These are phyloP conservation scores for Peronospora farinosa DNA, from an alignment of 352 stramenopile genomes.

Conservation along the genomic window DNA sequence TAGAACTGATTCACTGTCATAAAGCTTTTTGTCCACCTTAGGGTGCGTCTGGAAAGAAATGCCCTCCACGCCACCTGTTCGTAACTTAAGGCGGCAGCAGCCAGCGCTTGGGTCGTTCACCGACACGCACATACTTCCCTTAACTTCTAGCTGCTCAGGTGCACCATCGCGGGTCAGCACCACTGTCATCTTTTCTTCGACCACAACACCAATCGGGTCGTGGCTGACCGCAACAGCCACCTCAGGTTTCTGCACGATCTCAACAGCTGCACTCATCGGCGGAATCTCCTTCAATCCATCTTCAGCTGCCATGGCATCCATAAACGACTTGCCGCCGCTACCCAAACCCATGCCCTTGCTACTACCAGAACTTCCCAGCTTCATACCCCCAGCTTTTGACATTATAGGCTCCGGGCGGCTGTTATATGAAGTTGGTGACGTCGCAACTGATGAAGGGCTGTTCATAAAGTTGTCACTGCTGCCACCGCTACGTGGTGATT, in stretches of 20 bases:
- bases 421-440: conserved; percentile 67
- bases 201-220: conserved; percentile 74
- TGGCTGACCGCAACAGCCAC: conserved; percentile 60
- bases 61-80: conserved; percentile 53
- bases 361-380: conserved; percentile 41
- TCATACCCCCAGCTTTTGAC: conserved; percentile 64
- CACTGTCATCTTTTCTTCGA: conserved; percentile 86
- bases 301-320: conserved; percentile 82
- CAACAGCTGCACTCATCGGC: conserved; percentile 65
- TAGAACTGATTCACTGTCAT: conserved; percentile 74
- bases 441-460: conserved; percentile 35
- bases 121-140: conserved; percentile 80
- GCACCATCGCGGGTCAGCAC: conserved; percentile 73
- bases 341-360: conserved; percentile 53
- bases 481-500: conserved; percentile 48
- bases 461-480: conserved; percentile 37
- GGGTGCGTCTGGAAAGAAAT: conserved; percentile 84
- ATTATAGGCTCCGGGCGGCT: conserved; percentile 37
- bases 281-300: conserved; percentile 83
- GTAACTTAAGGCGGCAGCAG: conserved; percentile 69
- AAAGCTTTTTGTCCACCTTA: conserved; percentile 86
- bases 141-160: conserved; percentile 82
- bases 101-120: conserved; percentile 70
- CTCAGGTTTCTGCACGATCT: conserved; percentile 52
- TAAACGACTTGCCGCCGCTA: conserved; percentile 69